Base-by-base conservation (phyloP, 2,329 filamentous ascomycete genomes). In the Ilyonectria destructans region DNA sequence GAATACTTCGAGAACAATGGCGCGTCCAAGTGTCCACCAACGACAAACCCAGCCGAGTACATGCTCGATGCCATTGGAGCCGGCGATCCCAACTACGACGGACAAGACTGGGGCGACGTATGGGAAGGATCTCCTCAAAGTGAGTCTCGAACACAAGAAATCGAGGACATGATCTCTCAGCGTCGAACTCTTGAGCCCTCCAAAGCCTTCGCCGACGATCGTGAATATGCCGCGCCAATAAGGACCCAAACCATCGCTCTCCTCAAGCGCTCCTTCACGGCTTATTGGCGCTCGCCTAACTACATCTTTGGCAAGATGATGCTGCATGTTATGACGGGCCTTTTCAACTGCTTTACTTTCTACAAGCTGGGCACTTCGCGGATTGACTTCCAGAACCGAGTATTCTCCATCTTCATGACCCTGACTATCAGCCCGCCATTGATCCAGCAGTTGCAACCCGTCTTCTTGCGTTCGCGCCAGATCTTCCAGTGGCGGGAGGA, bases 371-470 rank as follows among this genome's bases (percentile, higher is more conserved):
- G 86, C 0, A 83, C 86, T 57, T 83, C 86, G 2, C 82, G 83
- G 1, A 87, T 90, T 66, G 90, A 92, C 73, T 88, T 92, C 81
- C 91, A 93, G 78, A 91, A 90, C 54, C 86, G 91, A 8, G 85
- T 95, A 9, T 95, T 96, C 81, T 90, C 91, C 9, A 85, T 92
- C 62, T 96, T 96, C 80, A 90, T 94, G 86, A 92, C 91, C 0
- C 84, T 95, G 4, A 93, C 91, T 7, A 93, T 96, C 70, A 87
- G 88, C 1, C 92, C 92, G 1, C 91, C 92, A 0, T 83, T 95
- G 1, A 93, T 95, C 65, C 91, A 95, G 74, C 92, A 95, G 73
- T 84, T 95, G 0, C 92, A 95, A 75, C 93, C 93, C 0, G 88
- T 89, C 6, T 95, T 92, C 77, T 82, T 94, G 58, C 83, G 88